Evolutionary conservation across 2,329 filamentous ascomycete species (phyloP), one percentile per base, ranked within the genome.

Genomic region (Arthroderma sp.): DNA sequence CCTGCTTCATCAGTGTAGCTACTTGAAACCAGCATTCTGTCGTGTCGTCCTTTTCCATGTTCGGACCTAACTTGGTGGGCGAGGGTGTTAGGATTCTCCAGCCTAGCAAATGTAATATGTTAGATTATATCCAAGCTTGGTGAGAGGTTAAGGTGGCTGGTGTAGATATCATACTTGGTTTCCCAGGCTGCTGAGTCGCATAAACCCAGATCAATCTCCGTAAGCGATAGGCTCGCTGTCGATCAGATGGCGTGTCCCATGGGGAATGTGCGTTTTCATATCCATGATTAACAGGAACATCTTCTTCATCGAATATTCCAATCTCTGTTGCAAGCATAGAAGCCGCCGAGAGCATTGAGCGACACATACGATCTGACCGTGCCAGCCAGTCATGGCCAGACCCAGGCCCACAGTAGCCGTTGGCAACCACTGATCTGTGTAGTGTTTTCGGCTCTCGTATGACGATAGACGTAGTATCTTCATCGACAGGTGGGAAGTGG

Each of bases 11-110:
- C 42, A 85, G 75, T 52, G 83, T 81, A 55, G 84, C 89, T 56
- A 94, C 83, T 33, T 85, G 82, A 1, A 83, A 78, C 87, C 86
- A 94, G 60, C 84, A 87, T 60, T 88, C 81, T 38, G 43, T 45
- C 28, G 48, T 42, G 28, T 50, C 48, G 11, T 49, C 47, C 22
- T 43, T 33, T 11, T 33, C 37, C 7, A 40, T 41, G 15, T 11
- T 28, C 7, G 45, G 31, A n/a, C 30, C 28, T 11, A 22, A 6
- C 8, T 9, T 29, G 29, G 29, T 4, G 29, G 28, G 38, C 7
- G 38, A 30, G 34, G 28, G 33, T 4, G 38, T 29, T 5, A 43
- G 15, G 27, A 37, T 29, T 36, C 30, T 32, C 37, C 9, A 38
- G 22, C 37, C 37, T 38, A 37, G 29, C 6, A 9, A 9, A 9